phyloP scores from a whole-genome alignment of 1,284 basidiomycete species.

The Fistulinella cinereoalba region DNA sequence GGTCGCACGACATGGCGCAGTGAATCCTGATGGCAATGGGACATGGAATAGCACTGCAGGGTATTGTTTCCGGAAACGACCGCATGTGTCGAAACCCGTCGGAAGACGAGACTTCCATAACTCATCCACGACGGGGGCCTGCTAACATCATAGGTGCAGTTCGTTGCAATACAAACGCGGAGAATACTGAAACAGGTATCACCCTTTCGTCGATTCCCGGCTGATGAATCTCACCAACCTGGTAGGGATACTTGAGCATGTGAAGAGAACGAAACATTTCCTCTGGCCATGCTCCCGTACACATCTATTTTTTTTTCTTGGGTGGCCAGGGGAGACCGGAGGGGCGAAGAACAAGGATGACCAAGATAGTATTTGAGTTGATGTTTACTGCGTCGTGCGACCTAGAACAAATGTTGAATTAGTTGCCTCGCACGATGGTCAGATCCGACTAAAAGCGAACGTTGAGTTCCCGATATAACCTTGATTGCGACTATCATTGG shows the following conservation, averaged over 20 bases:
- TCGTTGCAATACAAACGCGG: constrained; percentile 14
- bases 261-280: constrained; percentile 18
- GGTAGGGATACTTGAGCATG: constrained; percentile 25
- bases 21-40: constrained; percentile 19
- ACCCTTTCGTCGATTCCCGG: constrained; percentile 27
- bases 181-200: constrained; percentile 34
- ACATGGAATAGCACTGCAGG: constrained; percentile 7
- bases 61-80: constrained; percentile 26
- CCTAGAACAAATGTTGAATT: background rate
- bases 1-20: constrained; percentile 31
- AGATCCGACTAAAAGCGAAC: constrained; percentile 4
- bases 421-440: background rate
- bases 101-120: constrained; percentile 29
- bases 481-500: constrained; percentile 2
- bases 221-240: constrained; percentile 21
- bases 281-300: constrained; percentile 4
- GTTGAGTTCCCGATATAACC: constrained; percentile 10
- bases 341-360: background rate
- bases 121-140: constrained; percentile 30
- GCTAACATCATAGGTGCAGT: constrained; percentile 5
- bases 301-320: constrained; percentile 7
- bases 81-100: constrained; percentile 33
- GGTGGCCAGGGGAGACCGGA: background rate
- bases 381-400: constrained; percentile 8
- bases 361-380: constrained; percentile 6